Evolutionary conservation across 768 basidiomycete genomes (phyloP).

Genomic region (Psilocybe azurescens): DNA sequence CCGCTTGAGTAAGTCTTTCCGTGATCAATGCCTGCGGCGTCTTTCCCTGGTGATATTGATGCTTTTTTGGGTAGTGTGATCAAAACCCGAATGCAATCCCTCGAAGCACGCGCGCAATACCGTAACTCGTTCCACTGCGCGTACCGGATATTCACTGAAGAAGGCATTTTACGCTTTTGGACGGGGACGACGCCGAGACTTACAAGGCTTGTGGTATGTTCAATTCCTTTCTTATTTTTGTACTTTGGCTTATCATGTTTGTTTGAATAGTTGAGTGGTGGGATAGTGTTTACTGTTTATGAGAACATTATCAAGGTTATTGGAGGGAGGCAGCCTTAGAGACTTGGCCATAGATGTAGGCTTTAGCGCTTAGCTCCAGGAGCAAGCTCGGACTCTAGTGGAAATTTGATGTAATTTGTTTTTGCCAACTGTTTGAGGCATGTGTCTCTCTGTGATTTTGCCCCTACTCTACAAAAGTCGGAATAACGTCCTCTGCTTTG

Average conservation of each 20-base stretch:
- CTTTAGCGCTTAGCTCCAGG: no score
- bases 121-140: constrained; percentile 96
- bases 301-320: constrained; percentile 73
- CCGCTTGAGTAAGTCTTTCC: constrained; percentile 69
- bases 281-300: constrained; percentile 92
- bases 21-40: no score
- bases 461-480: no score
- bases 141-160: constrained; percentile 92
- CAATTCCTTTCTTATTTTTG: constrained; percentile 2
- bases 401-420: no score
- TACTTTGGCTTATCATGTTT: no score
- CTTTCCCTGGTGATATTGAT: background rate
- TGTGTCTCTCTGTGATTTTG: no score
- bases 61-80: constrained; percentile 71
- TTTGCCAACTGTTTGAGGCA: no score
- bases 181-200: constrained; percentile 93
- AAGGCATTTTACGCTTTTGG: constrained; percentile 94
- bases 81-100: constrained; percentile 97
- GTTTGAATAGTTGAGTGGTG: constrained; percentile 76
- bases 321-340: constrained; percentile 12
- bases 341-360: no score
- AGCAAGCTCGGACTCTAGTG: no score
- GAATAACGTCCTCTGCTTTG: no score
- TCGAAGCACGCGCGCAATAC: constrained; percentile 83
- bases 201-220: constrained; percentile 78